These are phyloP conservation scores for Exophiala bonariae DNA, from an alignment of 2,329 filamentous ascomycete genomes.

Conservation along the genomic window DNA sequence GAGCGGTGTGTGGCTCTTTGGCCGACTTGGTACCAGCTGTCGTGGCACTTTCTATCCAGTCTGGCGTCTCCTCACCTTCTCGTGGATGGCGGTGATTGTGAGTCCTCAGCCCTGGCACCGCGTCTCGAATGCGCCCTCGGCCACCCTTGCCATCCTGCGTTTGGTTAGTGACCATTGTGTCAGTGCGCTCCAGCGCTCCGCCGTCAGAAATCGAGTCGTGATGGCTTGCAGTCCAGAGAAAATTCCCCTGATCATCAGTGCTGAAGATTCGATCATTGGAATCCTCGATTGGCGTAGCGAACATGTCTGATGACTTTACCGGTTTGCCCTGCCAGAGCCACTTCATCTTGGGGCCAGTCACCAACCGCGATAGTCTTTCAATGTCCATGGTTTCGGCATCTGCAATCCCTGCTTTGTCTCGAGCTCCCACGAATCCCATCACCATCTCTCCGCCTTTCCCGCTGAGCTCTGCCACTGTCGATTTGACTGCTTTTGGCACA, in stretches of 20 bases:
- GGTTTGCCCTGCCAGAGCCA: slow-evolving; percentile 96
- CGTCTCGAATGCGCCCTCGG: slow-evolving; percentile 20
- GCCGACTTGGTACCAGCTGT: slow-evolving; percentile 4
- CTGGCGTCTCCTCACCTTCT: slow-evolving; percentile 13
- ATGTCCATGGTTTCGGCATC: slow-evolving; percentile 92
- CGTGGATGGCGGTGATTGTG: slow-evolving; percentile 12
- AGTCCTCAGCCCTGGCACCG: slow-evolving; percentile 18
- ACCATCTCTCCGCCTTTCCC: slow-evolving; percentile 94
- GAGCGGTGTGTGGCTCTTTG: slow-evolving; percentile 5
- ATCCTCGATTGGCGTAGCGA: slow-evolving; percentile 20
- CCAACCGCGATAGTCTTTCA: slow-evolving; percentile 75
- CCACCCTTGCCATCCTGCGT: slow-evolving; percentile 16
- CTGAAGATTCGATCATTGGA: slow-evolving; percentile 42
- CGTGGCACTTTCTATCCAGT: slow-evolving; percentile 15
- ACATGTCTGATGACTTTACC: slow-evolving; percentile 56
- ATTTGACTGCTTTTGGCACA: slow-evolving; percentile 91
- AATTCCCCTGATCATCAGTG: slow-evolving; percentile 46
- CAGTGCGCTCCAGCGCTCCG: slow-evolving; percentile 18
- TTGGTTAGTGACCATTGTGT: slow-evolving; percentile 19
- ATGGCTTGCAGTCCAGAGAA: slow-evolving; percentile 43
- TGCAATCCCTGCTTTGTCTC: slow-evolving; percentile 84
- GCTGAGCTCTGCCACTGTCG: slow-evolving; percentile 87
- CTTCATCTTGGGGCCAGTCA: slow-evolving; percentile 79
- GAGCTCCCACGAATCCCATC: slow-evolving; percentile 86
- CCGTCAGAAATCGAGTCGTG: slow-evolving; percentile 18